Conservation (phyloP, 2,329 filamentous ascomycete genomes). For the Ophiostoma ulmi region DNA sequence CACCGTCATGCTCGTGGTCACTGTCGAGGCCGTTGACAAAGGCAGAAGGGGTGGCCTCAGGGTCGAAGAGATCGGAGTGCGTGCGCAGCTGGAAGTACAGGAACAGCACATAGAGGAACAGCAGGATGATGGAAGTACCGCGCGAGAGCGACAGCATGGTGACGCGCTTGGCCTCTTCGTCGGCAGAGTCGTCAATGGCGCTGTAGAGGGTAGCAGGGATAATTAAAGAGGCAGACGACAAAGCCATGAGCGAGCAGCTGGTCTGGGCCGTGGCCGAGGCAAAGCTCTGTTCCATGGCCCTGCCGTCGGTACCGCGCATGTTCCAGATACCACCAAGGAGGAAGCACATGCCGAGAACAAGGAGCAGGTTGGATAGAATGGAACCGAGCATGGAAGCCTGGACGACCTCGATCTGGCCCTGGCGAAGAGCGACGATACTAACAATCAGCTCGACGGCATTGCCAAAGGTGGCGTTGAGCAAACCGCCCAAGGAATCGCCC, state of each 20-base stretch:
- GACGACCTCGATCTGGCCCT: conserved; percentile 82
- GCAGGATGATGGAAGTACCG: conserved; percentile 69
- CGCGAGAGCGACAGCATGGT: conserved; percentile 69
- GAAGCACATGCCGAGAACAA: conserved; percentile 89
- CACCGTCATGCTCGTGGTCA: conserved; percentile 26
- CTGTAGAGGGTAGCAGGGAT: conserved; percentile 72
- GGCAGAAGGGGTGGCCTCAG: conserved; percentile 37
- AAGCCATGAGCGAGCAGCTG: conserved; percentile 67
- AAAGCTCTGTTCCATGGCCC: conserved; percentile 63
- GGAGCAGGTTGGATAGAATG: conserved; percentile 82
- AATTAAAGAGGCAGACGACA: conserved; percentile 71
- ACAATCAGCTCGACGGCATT: conserved; percentile 78
- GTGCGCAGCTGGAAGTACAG: conserved; percentile 73
- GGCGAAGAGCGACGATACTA: conserved; percentile 81
- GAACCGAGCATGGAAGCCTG: conserved; percentile 89
- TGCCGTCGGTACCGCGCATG: conserved; percentile 51
- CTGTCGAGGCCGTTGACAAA: conserved; percentile 20
- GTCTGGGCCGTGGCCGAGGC: conserved; percentile 74
- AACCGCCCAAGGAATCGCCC: conserved; percentile 67
- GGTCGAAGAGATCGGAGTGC: conserved; percentile 66
- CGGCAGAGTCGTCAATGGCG: conserved; percentile 48
- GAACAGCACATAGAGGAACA: conserved; percentile 70
- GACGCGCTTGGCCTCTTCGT: conserved; percentile 40
- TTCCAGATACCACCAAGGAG: conserved; percentile 66
- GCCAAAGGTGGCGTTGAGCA: conserved; percentile 72